phyloP scores from a whole-genome alignment of 441 rosid species.

The Mallotus japonicus region DNA sequence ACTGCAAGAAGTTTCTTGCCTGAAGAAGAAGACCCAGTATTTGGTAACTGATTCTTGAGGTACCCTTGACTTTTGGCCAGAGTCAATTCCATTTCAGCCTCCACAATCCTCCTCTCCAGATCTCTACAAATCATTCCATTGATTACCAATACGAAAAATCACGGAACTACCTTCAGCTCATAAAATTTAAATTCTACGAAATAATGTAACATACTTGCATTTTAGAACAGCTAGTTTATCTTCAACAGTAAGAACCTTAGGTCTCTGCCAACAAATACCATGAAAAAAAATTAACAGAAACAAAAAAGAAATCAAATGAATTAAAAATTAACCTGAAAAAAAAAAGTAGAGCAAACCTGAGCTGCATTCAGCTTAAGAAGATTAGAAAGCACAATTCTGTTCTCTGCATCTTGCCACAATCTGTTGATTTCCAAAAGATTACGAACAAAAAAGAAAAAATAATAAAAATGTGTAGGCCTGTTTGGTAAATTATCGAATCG shows the following conservation, averaged over 20 bases:
- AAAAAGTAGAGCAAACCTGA: slow-evolving; percentile 47
- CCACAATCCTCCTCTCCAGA: slow-evolving; percentile 84
- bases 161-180: not conserved
- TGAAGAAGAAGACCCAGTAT: slow-evolving; percentile 51
- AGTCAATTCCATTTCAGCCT: slow-evolving; percentile 92
- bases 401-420: slow-evolving; percentile 98
- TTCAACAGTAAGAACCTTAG: slow-evolving; percentile 86
- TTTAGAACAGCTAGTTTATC: slow-evolving; percentile 82
- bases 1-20: slow-evolving; percentile 70
- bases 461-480: too few relatives aligned
- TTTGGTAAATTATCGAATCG: not conserved
- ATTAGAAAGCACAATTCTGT: slow-evolving; percentile 59
- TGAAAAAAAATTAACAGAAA: not conserved
- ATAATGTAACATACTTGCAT: slow-evolving; percentile 71
- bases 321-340: not conserved
- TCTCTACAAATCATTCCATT: slow-evolving; percentile 43
- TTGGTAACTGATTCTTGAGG: slow-evolving; percentile 52
- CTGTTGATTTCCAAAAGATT: slow-evolving; percentile 35
- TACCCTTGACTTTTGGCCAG: slow-evolving; percentile 87
- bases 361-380: slow-evolving; percentile 70
- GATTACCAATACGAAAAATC: not conserved
- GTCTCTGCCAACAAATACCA: slow-evolving; percentile 54
- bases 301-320: not conserved
- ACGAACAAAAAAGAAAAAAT: too few relatives aligned
- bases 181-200: slow-evolving; percentile 9